phyloP scores from a whole-genome alignment of 23 red algal species.

The Gracilaria gracilis region DNA sequence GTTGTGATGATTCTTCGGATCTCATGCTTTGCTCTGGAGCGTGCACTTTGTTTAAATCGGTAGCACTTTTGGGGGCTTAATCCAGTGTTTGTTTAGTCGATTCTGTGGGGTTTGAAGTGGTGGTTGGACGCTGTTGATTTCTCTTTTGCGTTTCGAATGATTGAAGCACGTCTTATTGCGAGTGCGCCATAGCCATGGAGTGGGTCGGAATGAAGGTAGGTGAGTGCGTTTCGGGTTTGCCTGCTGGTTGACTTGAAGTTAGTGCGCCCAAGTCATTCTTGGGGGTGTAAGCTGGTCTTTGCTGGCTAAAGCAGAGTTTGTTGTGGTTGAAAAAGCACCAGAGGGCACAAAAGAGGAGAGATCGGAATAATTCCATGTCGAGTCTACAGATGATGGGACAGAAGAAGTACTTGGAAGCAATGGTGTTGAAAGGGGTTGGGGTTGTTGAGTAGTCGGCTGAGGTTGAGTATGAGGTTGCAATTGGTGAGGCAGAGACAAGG shows the following conservation, averaged over 20 bases:
- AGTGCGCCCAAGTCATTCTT: background rate
- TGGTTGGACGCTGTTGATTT: background rate
- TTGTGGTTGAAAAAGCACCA: background rate
- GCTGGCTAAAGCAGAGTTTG: slow-evolving; percentile 11
- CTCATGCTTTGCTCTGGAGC: background rate
- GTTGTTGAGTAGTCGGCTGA: background rate
- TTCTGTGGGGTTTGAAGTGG: background rate
- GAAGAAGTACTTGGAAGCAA: slow-evolving; percentile 8
- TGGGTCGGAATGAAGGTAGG: background rate
- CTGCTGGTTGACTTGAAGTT: slow-evolving; percentile 3
- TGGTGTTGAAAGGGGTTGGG: slow-evolving; percentile 4
- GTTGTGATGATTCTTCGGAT: background rate
- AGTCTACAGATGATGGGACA: slow-evolving; percentile 34
- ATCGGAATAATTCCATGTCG: slow-evolving; percentile 20
- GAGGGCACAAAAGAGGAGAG: background rate
- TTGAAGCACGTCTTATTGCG: background rate
- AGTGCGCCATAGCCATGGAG: background rate
- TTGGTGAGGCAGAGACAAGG: background rate
- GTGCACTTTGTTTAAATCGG: background rate
- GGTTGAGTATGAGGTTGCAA: slow-evolving; percentile 24
- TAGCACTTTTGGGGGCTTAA: background rate
- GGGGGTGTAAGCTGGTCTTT: slow-evolving; percentile 9
- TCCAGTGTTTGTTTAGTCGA: background rate
- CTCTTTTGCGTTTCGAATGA: slow-evolving; percentile 1
- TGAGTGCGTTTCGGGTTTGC: background rate